Conservation (phyloP, 1,139 yeast species). For the Taphrina betulina region DNA sequence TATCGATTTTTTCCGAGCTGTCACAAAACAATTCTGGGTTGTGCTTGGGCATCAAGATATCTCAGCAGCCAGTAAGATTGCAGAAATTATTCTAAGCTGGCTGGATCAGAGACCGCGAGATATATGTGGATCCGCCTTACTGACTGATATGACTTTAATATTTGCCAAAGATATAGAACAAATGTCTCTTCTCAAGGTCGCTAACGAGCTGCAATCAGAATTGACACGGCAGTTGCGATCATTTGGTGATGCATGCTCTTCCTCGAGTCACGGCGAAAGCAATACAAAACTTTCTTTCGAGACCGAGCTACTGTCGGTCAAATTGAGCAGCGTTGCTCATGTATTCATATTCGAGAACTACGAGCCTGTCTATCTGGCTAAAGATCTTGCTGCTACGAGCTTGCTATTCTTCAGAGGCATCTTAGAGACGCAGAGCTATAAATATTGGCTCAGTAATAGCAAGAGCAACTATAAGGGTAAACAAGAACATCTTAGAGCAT, state of each 20-base stretch:
- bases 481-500: neutral
- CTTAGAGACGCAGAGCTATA: neutral
- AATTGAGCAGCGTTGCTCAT: neutral
- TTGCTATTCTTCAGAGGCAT: neutral
- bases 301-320: neutral
- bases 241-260: neutral
- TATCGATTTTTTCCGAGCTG: neutral
- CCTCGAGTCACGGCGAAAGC: neutral
- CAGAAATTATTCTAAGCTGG: neutral
- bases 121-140: neutral
- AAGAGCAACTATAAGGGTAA: neutral
- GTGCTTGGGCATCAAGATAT: neutral
- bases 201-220: neutral
- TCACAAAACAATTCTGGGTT: conserved; percentile 7
- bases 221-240: neutral
- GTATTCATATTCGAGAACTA: too few species aligned
- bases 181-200: neutral
- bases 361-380: neutral
- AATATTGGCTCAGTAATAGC: neutral
- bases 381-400: neutral
- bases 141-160: neutral
- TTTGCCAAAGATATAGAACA: neutral
- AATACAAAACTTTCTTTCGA: neutral
- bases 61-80: neutral
- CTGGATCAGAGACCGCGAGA: neutral